A percentile compares a stretch with the other conserved stretches of the same genome.
Evolutionary conservation across 768 basidiomycete genomes (phyloP).

Genomic region (Leccinum rimulosum): DNA sequence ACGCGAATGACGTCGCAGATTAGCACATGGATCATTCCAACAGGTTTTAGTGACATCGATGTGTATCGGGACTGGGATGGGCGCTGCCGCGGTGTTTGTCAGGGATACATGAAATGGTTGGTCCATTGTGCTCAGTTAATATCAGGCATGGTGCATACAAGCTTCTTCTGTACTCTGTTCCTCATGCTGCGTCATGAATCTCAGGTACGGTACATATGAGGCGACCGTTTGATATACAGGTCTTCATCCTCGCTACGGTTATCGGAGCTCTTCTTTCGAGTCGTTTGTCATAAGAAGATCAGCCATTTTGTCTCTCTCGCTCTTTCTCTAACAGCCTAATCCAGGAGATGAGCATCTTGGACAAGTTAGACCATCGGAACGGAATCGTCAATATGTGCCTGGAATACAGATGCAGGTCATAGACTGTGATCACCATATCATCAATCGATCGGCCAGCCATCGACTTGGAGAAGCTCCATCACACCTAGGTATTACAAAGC

Average conservation of each 20-base stretch:
- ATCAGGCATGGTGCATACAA: not conserved
- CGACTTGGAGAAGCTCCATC: not conserved
- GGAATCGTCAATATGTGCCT: not conserved
- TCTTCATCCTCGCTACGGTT: not conserved
- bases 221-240: not conserved
- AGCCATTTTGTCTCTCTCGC: not conserved
- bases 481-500: not conserved
- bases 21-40: not conserved
- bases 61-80: conserved; percentile 92
- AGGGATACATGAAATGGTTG: conserved; percentile 36
- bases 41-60: conserved; percentile 84
- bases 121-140: not conserved
- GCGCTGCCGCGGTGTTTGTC: conserved; percentile 77
- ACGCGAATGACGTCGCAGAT: not conserved
- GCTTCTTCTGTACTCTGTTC: not conserved
- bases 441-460: not conserved
- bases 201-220: not conserved
- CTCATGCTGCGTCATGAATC: not conserved
- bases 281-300: not conserved
- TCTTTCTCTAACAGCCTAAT: not conserved
- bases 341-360: not conserved
- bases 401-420: not conserved
- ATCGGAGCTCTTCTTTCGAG: not conserved
- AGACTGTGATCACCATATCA: not conserved
- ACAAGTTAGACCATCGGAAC: not conserved